Percentiles rank a stretch among this genome's conserved stretches.
Conservation (phyloP, 352 stramenopile species). For the Globisporangium alternatum region DNA sequence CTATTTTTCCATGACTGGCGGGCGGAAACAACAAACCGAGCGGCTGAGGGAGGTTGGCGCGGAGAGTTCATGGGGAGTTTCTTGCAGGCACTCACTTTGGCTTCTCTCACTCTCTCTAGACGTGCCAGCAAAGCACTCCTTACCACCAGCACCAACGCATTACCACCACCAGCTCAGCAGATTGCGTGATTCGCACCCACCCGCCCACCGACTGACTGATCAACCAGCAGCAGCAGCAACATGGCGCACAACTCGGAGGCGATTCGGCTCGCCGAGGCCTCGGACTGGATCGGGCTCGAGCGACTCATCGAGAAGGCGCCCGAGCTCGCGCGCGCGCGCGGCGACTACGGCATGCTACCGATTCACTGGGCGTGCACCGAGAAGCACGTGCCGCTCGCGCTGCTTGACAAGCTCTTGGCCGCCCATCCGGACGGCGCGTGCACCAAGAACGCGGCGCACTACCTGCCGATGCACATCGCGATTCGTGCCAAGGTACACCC, state of each 20-base stretch:
- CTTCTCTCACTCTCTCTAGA: constrained; percentile 3
- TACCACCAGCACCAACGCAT: not conserved
- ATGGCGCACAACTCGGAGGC: constrained; percentile 50
- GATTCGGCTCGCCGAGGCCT: constrained; percentile 72
- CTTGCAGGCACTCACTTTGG: not conserved
- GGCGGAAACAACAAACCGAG: not conserved
- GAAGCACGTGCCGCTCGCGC: constrained; percentile 47
- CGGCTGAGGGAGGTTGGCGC: not conserved
- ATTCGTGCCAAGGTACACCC: constrained; percentile 52
- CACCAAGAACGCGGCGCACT: constrained; percentile 57
- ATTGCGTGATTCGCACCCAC: not conserved
- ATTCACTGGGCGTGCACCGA: constrained; percentile 83
- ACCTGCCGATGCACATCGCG: constrained; percentile 79
- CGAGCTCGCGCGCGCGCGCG: constrained; percentile 38
- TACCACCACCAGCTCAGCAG: not conserved
- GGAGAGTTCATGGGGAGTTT: not conserved
- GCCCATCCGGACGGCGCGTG: constrained; percentile 57
- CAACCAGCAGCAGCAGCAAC: not conserved
- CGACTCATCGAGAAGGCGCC: constrained; percentile 56
- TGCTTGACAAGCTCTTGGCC: constrained; percentile 57
- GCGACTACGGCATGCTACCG: constrained; percentile 83
- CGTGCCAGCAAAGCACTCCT: not conserved
- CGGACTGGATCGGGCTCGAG: constrained; percentile 71
- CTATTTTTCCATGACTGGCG: constrained; percentile 1
- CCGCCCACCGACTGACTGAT: not conserved